A percentile compares a stretch with the other conserved stretches of the same genome.
Conservation (phyloP, 176 grass and related monocot species). For the Coix lacrymajobi region DNA sequence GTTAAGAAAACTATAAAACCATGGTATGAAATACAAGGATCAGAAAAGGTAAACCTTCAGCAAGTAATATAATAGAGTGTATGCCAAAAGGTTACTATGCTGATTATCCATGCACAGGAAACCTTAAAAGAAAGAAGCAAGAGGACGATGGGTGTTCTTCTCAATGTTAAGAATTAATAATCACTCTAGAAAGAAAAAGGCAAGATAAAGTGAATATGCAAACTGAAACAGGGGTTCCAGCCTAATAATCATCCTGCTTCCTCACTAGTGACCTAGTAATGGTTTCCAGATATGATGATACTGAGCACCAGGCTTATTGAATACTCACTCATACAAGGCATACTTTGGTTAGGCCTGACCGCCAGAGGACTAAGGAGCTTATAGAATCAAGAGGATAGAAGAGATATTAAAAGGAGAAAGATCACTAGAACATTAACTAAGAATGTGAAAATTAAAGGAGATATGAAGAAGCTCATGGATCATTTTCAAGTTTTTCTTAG, state of each 20-base stretch:
- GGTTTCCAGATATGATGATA: neutral
- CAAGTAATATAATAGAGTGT: neutral
- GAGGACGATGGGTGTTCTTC: neutral
- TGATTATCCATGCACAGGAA: neutral
- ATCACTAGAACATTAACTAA: neutral
- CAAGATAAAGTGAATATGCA: neutral
- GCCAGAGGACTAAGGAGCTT: neutral
- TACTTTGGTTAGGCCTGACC: neutral
- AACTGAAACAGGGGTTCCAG: neutral
- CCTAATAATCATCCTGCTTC: neutral
- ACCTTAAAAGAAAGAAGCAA: neutral
- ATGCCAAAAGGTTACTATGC: neutral
- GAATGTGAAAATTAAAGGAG: neutral
- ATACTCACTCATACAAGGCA: neutral
- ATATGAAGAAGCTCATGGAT: neutral
- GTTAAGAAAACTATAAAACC: neutral
- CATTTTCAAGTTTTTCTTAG: neutral
- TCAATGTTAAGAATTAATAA: neutral
- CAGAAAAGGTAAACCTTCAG: slow-evolving; percentile 2
- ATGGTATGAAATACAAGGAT: slow-evolving; percentile 19
- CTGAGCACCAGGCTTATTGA: neutral
- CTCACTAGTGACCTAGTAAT: neutral
- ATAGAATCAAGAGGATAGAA: neutral
- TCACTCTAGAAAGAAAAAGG: neutral
- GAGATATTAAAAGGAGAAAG: neutral